Evolutionary conservation across 1,284 basidiomycete genomes (phyloP).

Genomic region (Ceraceosorus guamensis): DNA sequence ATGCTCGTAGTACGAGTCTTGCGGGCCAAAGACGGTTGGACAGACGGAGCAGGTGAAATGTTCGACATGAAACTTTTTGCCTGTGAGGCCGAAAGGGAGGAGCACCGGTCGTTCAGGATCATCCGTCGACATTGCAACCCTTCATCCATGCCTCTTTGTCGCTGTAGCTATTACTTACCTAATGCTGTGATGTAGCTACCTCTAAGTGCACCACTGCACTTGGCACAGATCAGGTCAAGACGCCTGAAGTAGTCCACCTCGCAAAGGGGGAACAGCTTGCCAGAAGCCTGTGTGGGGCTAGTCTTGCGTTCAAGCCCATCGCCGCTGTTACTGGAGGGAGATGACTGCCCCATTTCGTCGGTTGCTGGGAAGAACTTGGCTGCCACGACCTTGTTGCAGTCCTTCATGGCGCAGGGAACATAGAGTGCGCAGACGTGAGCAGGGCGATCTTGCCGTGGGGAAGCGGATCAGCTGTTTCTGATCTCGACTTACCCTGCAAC

Average conservation of each 20-base stretch:
- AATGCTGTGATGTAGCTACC: constrained; percentile 99
- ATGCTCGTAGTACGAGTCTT: constrained; percentile 99
- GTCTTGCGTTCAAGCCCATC: constrained; percentile 1
- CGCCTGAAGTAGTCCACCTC: constrained; percentile 96
- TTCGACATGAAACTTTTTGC: constrained; percentile 98
- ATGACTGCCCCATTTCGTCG: constrained; percentile 62
- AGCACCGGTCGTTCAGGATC: no score
- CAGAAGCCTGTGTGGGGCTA: constrained; percentile 12
- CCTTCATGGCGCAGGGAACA: constrained; percentile 63
- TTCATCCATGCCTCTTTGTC: no score
- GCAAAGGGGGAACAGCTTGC: constrained; percentile 54
- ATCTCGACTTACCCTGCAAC: constrained; percentile 56
- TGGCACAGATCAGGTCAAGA: constrained; percentile 89
- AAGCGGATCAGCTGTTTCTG: neutral
- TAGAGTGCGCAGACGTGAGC: neutral
- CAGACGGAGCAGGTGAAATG: constrained; percentile 98
- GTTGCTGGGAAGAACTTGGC: constrained; percentile 87
- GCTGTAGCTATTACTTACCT: constrained; percentile 56
- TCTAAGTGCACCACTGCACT: constrained; percentile 85
- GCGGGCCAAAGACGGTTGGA: constrained; percentile 88
- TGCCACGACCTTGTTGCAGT: constrained; percentile 91
- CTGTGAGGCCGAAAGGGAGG: no score
- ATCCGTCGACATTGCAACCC: no score
- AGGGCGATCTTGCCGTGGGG: no score
- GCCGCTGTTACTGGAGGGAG: constrained; percentile 34